Conservation (phyloP, 192 early-diverging fungal genomes). For the Paraglomus occultum region DNA sequence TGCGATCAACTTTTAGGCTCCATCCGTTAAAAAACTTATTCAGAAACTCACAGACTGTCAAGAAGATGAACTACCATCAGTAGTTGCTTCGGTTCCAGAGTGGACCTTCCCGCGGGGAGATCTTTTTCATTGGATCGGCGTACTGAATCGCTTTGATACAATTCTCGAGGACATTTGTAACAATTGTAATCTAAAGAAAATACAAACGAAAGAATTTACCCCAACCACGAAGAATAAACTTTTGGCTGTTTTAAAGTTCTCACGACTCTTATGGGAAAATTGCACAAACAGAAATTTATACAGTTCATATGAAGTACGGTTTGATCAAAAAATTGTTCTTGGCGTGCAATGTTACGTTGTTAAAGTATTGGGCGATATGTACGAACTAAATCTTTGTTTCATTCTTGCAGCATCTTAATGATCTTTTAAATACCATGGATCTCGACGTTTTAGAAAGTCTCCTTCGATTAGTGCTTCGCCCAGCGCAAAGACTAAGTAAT, state of each 20-base stretch:
- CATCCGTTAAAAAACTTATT: slow-evolving; percentile 51
- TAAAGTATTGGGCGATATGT: not conserved
- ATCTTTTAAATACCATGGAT: slow-evolving; percentile 77
- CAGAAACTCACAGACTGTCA: slow-evolving; percentile 47
- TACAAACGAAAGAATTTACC: slow-evolving; percentile 64
- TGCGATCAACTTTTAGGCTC: slow-evolving; percentile 42
- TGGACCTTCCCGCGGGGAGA: slow-evolving; percentile 90
- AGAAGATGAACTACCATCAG: slow-evolving; percentile 55
- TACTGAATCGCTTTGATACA: slow-evolving; percentile 90
- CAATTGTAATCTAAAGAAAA: slow-evolving; percentile 60
- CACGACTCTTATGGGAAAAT: slow-evolving; percentile 85
- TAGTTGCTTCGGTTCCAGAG: slow-evolving; percentile 49
- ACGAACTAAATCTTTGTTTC: not conserved
- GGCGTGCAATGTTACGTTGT: not conserved
- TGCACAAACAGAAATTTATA: slow-evolving; percentile 95
- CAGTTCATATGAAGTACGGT: slow-evolving; percentile 80
- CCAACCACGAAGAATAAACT: slow-evolving; percentile 52
- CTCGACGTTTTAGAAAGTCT: slow-evolving; percentile 76
- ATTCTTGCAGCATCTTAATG: slow-evolving; percentile 68
- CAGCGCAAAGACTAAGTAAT: slow-evolving; percentile 85
- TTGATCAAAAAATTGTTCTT: not conserved
- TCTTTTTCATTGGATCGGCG: slow-evolving; percentile 92
- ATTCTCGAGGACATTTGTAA: slow-evolving; percentile 68
- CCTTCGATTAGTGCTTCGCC: slow-evolving; percentile 79
- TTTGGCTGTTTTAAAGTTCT: slow-evolving; percentile 71